Conservation (phyloP, 768 basidiomycete species). For the Boletus reticulatus region DNA sequence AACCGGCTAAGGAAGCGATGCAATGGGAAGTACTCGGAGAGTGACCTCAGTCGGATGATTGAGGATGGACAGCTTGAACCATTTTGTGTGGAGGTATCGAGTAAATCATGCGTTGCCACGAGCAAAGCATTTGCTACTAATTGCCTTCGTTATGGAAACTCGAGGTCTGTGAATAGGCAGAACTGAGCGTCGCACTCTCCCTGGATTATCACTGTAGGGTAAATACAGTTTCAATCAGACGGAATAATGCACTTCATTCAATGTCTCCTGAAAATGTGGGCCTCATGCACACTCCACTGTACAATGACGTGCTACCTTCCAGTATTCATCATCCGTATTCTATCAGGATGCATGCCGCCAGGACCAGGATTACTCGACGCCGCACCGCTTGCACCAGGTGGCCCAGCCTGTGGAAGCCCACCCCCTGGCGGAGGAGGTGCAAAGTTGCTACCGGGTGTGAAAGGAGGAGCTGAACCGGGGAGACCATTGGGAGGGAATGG, state of each 20-base stretch:
- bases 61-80: conserved; percentile 43
- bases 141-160: conserved; percentile 14
- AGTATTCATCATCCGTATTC: conserved; percentile 71
- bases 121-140: conserved; percentile 26
- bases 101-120: conserved; percentile 14
- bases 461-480: conserved; percentile 32
- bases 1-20: conserved; percentile 37
- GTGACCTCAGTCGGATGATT: conserved; percentile 38
- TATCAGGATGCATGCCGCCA: conserved; percentile 82
- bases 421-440: conserved; percentile 39
- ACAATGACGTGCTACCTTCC: conserved; percentile 16
- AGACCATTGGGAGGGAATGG: conserved; percentile 49
- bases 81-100: conserved; percentile 40
- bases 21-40: conserved; percentile 28
- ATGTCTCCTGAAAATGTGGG: not conserved
- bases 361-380: conserved; percentile 43
- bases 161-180: not conserved
- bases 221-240: not conserved
- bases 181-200: not conserved
- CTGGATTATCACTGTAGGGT: not conserved
- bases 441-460: conserved; percentile 32
- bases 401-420: conserved; percentile 42
- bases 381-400: conserved; percentile 33
- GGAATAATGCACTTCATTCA: not conserved
- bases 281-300: not conserved